phyloP scores from a whole-genome alignment of 176 grass and related monocot genomes.

The Avena atlantica region DNA sequence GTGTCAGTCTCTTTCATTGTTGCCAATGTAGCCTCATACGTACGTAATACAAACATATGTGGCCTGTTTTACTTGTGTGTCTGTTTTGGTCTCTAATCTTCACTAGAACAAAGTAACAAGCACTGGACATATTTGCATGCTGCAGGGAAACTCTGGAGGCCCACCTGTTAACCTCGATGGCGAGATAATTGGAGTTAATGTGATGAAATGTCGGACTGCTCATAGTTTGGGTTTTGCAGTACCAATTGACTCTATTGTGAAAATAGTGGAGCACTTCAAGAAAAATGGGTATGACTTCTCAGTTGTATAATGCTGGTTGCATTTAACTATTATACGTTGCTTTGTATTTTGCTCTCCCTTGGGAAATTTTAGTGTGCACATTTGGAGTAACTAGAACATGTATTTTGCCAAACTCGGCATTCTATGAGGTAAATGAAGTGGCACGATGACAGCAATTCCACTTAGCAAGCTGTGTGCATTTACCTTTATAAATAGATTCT shows the following conservation, averaged over 20 bases:
- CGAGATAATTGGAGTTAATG: constrained; percentile 84
- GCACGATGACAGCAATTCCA: constrained; percentile 12
- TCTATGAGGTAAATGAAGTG: background rate
- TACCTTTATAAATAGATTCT: constrained; percentile 17
- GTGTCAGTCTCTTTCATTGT: background rate
- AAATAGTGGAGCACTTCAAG: constrained; percentile 84
- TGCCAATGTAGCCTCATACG: background rate
- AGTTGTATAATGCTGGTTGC: background rate
- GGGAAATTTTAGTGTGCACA: background rate
- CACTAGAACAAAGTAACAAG: background rate
- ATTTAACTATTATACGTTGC: constrained; percentile 24
- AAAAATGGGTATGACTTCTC: constrained; percentile 65
- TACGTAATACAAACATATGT: constrained; percentile 9
- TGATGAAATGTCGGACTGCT: constrained; percentile 63
- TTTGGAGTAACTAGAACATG: constrained; percentile 11
- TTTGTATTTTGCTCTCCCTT: background rate
- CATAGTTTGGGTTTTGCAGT: constrained; percentile 88
- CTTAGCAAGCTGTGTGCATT: background rate
- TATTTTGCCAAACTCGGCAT: background rate
- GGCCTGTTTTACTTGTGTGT: background rate
- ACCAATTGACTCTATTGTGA: constrained; percentile 68
- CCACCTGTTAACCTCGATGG: constrained; percentile 92
- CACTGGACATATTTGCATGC: constrained; percentile 1
- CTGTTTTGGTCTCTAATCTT: constrained; percentile 31
- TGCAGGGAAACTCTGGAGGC: constrained; percentile 84